A percentile compares a stretch with the other conserved stretches of the same genome.
Conservation (phyloP, 176 grass and related monocot species). For the Aegilops tauschii region DNA sequence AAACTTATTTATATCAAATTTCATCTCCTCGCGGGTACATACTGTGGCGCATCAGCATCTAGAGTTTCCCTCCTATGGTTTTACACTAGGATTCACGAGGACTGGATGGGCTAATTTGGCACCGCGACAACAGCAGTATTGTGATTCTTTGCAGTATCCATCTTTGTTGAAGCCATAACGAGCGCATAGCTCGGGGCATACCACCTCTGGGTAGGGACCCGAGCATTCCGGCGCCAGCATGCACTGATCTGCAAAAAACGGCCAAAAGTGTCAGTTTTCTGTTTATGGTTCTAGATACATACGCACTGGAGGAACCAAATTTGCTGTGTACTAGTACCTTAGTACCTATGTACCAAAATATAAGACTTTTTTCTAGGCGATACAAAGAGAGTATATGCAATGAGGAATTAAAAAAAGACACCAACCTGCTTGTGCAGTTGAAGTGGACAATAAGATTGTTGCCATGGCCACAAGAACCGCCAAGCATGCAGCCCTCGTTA, state of each 20-base stretch:
- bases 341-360: no score
- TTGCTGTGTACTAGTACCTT: not conserved
- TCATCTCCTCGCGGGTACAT: not conserved
- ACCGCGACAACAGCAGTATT: not conserved
- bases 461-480: not conserved
- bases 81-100: not conserved
- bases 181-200: not conserved
- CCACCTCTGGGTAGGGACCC: not conserved
- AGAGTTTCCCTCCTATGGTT: not conserved
- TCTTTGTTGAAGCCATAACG: not conserved
- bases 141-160: not conserved
- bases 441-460: not conserved
- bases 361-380: no score
- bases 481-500: not conserved
- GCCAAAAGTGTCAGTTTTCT: not conserved
- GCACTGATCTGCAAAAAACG: not conserved
- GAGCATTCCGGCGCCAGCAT: not conserved
- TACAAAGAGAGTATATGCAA: no score
- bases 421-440: not conserved
- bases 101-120: not conserved
- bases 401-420: not conserved
- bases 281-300: not conserved
- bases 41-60: not conserved
- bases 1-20: not conserved
- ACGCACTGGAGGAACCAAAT: not conserved